Conservation (phyloP, 441 rosid species). For the Populus hybrid region DNA sequence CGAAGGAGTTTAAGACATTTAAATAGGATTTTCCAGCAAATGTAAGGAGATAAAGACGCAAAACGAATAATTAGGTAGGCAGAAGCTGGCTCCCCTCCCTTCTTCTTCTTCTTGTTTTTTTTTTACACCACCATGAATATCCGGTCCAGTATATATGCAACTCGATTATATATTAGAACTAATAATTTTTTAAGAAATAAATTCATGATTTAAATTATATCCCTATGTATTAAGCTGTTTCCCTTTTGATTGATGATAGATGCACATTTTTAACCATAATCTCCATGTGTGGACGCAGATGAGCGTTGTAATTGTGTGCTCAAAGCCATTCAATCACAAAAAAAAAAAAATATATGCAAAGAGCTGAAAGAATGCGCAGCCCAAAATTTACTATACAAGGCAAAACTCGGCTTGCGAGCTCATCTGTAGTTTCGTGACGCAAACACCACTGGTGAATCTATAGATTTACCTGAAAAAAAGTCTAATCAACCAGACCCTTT, state of each 20-base stretch:
- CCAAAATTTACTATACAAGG: conserved; percentile 7
- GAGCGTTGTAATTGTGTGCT: not conserved
- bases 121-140: no score
- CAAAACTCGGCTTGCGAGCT: not conserved
- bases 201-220: no score
- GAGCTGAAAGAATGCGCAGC: not conserved
- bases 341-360: not conserved
- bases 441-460: not conserved
- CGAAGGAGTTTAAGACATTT: not conserved
- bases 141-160: fast-evolving
- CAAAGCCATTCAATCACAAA: not conserved
- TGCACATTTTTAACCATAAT: not conserved
- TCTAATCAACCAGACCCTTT: conserved; percentile 4
- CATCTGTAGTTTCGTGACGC: conserved; percentile 11
- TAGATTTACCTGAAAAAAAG: conserved; percentile 1
- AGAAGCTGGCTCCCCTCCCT: no score
- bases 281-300: not conserved
- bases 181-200: no score
- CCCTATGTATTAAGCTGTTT: fast-evolving
- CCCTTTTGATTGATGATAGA: no score
- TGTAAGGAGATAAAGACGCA: not conserved
- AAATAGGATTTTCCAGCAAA: not conserved
- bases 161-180: no score
- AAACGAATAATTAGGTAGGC: not conserved
- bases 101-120: fast-evolving